Conservation (phyloP, 2,329 filamentous ascomycete species). For the Diaporthe batatas region DNA sequence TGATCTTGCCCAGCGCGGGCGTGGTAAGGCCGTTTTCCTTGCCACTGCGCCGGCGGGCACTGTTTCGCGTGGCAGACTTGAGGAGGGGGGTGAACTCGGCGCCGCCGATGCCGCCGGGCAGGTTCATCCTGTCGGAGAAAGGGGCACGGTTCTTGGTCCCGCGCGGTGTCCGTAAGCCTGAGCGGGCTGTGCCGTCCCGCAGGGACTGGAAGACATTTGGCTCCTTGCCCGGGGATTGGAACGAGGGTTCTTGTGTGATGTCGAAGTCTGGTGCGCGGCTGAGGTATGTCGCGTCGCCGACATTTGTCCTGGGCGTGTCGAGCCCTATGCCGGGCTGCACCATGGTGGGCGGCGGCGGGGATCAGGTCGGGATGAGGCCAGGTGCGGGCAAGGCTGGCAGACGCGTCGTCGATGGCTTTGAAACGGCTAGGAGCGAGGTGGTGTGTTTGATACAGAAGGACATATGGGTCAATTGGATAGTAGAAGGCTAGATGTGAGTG, state of each 20-base stretch:
- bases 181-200: conserved; percentile 70
- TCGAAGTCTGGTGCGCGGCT: conserved; percentile 80
- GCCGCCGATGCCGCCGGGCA: conserved; percentile 73
- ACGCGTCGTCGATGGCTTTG: conserved; percentile 38
- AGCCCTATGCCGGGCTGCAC: conserved; percentile 75
- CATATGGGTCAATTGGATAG: conserved; percentile 34
- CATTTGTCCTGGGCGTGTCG: conserved; percentile 88
- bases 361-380: conserved; percentile 40
- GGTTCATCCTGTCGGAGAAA: conserved; percentile 78
- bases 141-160: conserved; percentile 69
- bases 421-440: conserved; percentile 22
- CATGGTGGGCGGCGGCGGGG: conserved; percentile 62
- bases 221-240: conserved; percentile 82
- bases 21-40: conserved; percentile 73
- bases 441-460: conserved; percentile 35
- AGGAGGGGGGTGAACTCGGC: conserved; percentile 95
- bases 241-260: conserved; percentile 88
- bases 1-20: conserved; percentile 78
- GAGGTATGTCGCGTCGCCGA: conserved; percentile 87
- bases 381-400: conserved; percentile 5
- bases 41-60: conserved; percentile 71
- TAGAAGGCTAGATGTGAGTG: conserved; percentile 28
- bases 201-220: conserved; percentile 83
- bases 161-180: conserved; percentile 80
- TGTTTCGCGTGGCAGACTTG: conserved; percentile 82